These are phyloP conservation scores for Xylaria sp. DNA, from an alignment of 2,329 filamentous ascomycete species.

Conservation along the genomic window DNA sequence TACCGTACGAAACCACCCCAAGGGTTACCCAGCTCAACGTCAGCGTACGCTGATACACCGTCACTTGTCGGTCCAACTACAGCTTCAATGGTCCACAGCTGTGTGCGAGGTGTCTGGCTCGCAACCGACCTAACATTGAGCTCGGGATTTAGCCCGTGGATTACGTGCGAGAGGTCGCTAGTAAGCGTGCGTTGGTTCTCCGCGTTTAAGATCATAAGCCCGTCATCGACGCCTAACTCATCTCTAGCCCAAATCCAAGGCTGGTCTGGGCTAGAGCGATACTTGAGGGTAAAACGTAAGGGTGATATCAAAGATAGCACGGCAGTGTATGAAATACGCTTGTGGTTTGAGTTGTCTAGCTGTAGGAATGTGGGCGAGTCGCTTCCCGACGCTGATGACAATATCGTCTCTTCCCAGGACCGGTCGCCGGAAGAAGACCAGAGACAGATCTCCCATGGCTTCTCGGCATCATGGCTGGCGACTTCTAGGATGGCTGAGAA, in stretches of 20 bases:
- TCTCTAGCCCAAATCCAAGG: slow-evolving; percentile 79
- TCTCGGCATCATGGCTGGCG: slow-evolving; percentile 61
- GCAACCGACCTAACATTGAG: slow-evolving; percentile 64
- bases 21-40: slow-evolving; percentile 70
- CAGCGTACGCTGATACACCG: slow-evolving; percentile 66
- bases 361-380: slow-evolving; percentile 63
- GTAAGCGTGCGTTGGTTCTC: slow-evolving; percentile 41
- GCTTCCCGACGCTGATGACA: slow-evolving; percentile 46
- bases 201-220: slow-evolving; percentile 65
- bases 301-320: slow-evolving; percentile 59
- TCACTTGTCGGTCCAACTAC: slow-evolving; percentile 66
- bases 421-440: slow-evolving; percentile 74
- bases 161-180: slow-evolving; percentile 62
- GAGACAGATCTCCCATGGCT: slow-evolving; percentile 76
- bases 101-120: slow-evolving; percentile 74
- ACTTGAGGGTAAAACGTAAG: slow-evolving; percentile 77
- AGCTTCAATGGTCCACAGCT: slow-evolving; percentile 75
- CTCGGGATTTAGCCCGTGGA: slow-evolving; percentile 66
- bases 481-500: slow-evolving; percentile 79
- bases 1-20: slow-evolving; percentile 66
- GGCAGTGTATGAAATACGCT: slow-evolving; percentile 64
- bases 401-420: slow-evolving; percentile 63
- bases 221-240: slow-evolving; percentile 70
- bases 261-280: slow-evolving; percentile 61
- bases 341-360: slow-evolving; percentile 47